Percentiles rank a stretch among this genome's conserved stretches.
Evolutionary conservation across 139 green algal genomes (phyloP).

Genomic region (Chlorella sp.): DNA sequence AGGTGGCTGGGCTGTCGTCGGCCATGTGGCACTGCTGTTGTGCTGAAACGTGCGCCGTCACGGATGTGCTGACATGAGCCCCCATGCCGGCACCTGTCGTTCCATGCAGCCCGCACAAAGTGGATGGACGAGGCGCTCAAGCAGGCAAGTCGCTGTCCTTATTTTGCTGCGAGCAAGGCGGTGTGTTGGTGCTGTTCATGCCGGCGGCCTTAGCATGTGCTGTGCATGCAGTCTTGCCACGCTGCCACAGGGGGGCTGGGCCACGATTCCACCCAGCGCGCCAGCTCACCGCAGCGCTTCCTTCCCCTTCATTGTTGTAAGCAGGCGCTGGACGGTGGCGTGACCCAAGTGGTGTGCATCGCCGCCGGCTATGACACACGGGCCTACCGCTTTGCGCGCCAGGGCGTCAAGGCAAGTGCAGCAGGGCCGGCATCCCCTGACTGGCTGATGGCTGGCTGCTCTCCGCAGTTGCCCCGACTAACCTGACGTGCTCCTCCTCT

Average conservation of each 20-base stretch:
- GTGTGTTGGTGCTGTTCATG: not conserved
- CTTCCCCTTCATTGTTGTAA: not conserved
- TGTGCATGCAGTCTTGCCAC: too few species aligned
- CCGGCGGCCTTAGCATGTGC: too few species aligned
- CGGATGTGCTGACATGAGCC: too few species aligned
- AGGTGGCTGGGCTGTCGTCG: too few species aligned
- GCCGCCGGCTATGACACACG: slow-evolving; percentile 79
- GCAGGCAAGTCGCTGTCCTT: not conserved
- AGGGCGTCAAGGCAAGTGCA: slow-evolving; percentile 28
- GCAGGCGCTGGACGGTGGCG: slow-evolving; percentile 52
- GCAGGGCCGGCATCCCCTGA: too few species aligned
- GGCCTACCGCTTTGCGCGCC: slow-evolving; percentile 59
- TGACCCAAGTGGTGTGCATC: slow-evolving; percentile 72
- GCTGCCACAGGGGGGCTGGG: too few species aligned
- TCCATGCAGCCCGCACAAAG: slow-evolving; percentile 66
- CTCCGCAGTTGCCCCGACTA: too few species aligned
- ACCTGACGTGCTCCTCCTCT: not conserved
- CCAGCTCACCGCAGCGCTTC: too few species aligned
- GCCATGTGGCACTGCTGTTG: too few species aligned
- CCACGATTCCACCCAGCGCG: too few species aligned
- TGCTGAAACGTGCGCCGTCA: too few species aligned
- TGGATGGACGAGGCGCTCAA: slow-evolving; percentile 71
- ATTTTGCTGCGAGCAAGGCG: not conserved
- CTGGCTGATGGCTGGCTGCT: too few species aligned
- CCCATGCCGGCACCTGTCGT: not conserved